Evolutionary conservation across 1,284 basidiomycete genomes (phyloP), one percentile per base, ranked within the genome.

Genomic region (Phenoliferia sp.): DNA sequence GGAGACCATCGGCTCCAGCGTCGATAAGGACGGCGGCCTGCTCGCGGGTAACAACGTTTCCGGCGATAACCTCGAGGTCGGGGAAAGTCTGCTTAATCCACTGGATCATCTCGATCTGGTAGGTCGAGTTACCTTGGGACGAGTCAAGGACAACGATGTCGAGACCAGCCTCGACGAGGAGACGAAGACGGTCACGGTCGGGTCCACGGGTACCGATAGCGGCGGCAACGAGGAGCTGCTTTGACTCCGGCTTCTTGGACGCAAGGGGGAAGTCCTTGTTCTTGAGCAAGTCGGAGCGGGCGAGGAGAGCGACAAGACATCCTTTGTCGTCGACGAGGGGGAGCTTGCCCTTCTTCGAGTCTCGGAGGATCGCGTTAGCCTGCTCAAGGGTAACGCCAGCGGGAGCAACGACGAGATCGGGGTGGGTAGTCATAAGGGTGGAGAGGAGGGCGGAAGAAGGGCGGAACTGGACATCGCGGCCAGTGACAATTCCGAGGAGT

Each of bases 211-310:
- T 99, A 63, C 95, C 96, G 73, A 99, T 86, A 3, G 96, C 91
- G n/a, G 95, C 95, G 29, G 94, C 95, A 62, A 94, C 94, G 78
- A 95, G 94, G 17, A 99, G 87, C 83, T 99, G 95, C 82, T 99
- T 99, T 79, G 84, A 92, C 72, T 89, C 85, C 1, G 92, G 91
- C 65, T 88, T 86, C 82, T 99, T 99, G 75, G 90, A 92, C 0
- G 95, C 94, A 62, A 97, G 86, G 3, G 95, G 96, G 81, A 90
- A 99, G 72, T 92, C 94, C 79, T 97, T 92, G 82, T 97, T 98
- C 82, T 99, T 99, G 78, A 99, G 87, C 69, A 99, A 84, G 80
- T 99, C 95, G 50, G 94, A 97, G 67, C 95, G 92, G 5, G 94
- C 92, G 66, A 97, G 88, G 69, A 96, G 89, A 31, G 92, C 90